Conservation (phyloP, 352 stramenopile species). For the Phytophthora uliginosa region DNA sequence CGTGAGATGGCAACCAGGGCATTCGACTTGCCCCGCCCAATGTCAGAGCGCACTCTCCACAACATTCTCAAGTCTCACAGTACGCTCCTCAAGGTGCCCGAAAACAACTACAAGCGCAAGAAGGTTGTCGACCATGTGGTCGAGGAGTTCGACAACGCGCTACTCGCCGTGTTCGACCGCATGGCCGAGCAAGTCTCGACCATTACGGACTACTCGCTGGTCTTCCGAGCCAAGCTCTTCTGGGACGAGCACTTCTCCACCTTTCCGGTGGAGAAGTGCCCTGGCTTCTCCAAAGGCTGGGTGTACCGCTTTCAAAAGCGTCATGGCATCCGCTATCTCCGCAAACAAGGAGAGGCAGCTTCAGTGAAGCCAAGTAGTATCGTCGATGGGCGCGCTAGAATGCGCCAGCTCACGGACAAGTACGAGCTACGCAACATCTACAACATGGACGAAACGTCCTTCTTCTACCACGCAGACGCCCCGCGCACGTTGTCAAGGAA, state of each 20-base stretch:
- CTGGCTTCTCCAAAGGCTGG: not conserved
- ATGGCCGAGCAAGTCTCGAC: not conserved
- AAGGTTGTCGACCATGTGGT: not conserved
- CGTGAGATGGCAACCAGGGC: not conserved
- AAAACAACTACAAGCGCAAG: not conserved
- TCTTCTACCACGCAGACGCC: not conserved
- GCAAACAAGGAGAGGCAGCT: not conserved
- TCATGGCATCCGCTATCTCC: not conserved
- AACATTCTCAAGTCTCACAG: not conserved
- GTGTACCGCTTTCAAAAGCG: not conserved
- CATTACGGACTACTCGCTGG: not conserved
- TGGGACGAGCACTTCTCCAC: not conserved
- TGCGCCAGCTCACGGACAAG: not conserved
- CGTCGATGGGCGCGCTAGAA: not conserved
- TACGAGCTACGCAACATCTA: not conserved
- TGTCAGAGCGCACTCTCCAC: not conserved
- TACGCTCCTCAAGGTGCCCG: not conserved
- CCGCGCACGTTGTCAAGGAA: not conserved
- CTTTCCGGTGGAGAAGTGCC: not conserved
- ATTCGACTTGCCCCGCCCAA: not conserved
- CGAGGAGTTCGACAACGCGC: not conserved
- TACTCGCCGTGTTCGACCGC: not conserved
- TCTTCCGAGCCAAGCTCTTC: not conserved
- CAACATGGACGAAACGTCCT: not conserved
- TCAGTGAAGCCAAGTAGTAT: not conserved